Evolutionary conservation across 257 asterid species (phyloP), one percentile per base, ranked within the genome.

Genomic region (Lavandula angustifolia): DNA sequence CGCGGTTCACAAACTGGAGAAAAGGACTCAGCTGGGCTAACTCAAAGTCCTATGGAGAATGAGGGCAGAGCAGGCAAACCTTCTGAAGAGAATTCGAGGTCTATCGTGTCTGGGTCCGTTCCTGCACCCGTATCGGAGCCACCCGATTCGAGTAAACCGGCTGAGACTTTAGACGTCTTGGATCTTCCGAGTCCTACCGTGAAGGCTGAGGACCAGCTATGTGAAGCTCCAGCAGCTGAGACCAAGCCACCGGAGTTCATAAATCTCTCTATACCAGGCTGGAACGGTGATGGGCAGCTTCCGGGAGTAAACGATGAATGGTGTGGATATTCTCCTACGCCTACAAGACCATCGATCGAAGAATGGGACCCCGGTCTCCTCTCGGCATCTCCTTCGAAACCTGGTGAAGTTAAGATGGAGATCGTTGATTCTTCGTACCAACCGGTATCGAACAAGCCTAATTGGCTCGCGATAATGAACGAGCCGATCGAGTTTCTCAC

Each of bases 401-500:
- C 75, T 46, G 78, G 77, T 27, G 85, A 76, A 77, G 72, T 74
- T 27, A 69, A 61, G 59, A 68, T 38, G n/a, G 84, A 67, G 54
- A 61, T 73, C 40, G 60, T 67, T 17, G 74, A 79, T 64, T 75
- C 86, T 37, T 68, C 82, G 31, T 62, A 80, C 47, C 81, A 67
- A 35, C 80, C 74, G 27, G 44, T 66, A 40, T 44, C 79, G 46
- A 75, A 69, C 69, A 41, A 68, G 18, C 71, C 92, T 12, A 73
- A 63, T 51, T 86, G 96, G 95, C 85, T 79, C 55, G 51, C 80
- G 14, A 71, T 70, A 35, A 64, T 83, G 60, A 66, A 71, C 17
- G 94, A 75, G 75, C 85, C 87, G 5, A 86, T 88, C 43, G 96
- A 84, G 73, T 80, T 88, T 17, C 86, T 75, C 42, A 84, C 88